Base-by-base conservation (phyloP, 2,329 filamentous ascomycete species). In the Microdochium bolleyi region DNA sequence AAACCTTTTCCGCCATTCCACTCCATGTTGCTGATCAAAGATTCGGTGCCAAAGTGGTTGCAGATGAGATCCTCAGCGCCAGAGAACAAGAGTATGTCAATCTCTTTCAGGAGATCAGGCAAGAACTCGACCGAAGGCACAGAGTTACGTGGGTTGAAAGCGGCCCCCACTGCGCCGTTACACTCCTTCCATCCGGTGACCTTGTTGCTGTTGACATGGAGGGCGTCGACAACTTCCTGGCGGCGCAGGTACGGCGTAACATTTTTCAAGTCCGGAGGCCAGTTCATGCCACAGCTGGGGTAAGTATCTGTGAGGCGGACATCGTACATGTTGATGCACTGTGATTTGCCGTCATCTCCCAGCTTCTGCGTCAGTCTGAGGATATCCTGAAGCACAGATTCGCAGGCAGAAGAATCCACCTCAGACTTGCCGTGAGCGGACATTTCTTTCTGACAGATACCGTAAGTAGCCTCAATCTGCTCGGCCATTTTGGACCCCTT, bases 261-360 rank as follows among this genome's bases (percentile, higher is more conserved):
- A 50, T 80, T 66, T 49, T 71, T 70, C 63, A 99, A 76, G 70
- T 99, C 94, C 58, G 91, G 88, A 30, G 94, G 94, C 95, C 95
- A 99, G 73, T 91, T 92, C 92, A 96, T 96, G 60, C 94, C 94
- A 68, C 94, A 99, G 57, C 85, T 87, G 3, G 89, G 87, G 68
- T 82, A 90, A 7, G 73, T 74, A 69, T 99, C 94, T 57, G 77
- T 84, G 49, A 96, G 78, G 49, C 92, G 89, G 51, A 97, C 80
- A 67, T 99, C 94, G 69, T 99, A 99, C 89, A 97, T 96, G 73
- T 99, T 99, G 67, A 85, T 69, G 69, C 95, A 99, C 62, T 83
- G 68, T 19, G 68, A 62, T 44, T 79, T 67, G 50, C 77, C 75
- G 53, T 79, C 69, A 21, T 76, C 74, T 14, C 73, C 74, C 34